Conservation (phyloP, 176 grass and related monocot species). For the Carex parvula region DNA sequence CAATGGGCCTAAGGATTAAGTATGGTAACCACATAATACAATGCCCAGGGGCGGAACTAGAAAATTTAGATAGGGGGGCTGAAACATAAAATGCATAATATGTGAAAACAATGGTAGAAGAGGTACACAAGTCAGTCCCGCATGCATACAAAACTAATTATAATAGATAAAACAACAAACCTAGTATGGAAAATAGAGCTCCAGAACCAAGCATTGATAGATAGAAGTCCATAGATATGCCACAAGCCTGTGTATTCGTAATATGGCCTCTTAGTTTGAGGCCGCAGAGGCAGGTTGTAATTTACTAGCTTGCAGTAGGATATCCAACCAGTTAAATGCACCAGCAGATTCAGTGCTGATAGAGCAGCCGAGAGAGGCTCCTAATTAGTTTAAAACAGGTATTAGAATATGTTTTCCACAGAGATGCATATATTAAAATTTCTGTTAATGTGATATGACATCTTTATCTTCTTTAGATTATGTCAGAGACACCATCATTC, state of each 20-base stretch:
- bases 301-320: constrained; percentile 65
- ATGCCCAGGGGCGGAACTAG: not conserved
- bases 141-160: not conserved
- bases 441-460: not conserved
- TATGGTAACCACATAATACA: not conserved
- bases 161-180: constrained; percentile 37
- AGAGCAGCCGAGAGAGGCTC: constrained; percentile 70
- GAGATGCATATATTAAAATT: not conserved
- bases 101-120: not conserved
- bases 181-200: constrained; percentile 87
- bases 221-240: constrained; percentile 92
- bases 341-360: constrained; percentile 67
- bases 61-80: too few relatives aligned
- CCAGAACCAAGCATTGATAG: constrained; percentile 97
- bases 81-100: too few relatives aligned
- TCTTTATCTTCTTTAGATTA: not conserved
- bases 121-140: constrained; percentile 3
- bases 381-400: constrained; percentile 36
- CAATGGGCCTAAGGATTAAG: constrained; percentile 4
- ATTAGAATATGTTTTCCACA: not conserved
- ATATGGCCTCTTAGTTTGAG: constrained; percentile 56
- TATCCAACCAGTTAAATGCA: constrained; percentile 69
- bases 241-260: constrained; percentile 86
- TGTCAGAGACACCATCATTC: not conserved
- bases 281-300: constrained; percentile 67